Evolutionary conservation across 2,329 filamentous ascomycete genomes (phyloP), one percentile per base, ranked within the genome.

Genomic region (Aureobasidium sp.): DNA sequence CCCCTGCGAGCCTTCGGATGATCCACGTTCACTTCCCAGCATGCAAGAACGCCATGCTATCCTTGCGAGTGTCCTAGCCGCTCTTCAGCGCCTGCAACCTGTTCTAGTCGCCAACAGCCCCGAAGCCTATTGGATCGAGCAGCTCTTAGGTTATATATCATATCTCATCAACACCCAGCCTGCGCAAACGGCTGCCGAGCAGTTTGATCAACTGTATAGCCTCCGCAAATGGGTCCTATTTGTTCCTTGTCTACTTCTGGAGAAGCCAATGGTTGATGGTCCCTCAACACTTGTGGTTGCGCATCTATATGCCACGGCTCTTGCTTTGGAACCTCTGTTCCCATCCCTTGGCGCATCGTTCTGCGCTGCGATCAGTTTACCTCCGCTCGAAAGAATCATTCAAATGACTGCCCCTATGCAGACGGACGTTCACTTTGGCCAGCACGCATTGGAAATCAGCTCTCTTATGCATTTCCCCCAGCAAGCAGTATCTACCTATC

Each of bases 181-280:
- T 37, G 72, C 78, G 17, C 73, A 76, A 57, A 75, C 75, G 2
- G 85, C 91, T 27, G 87, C 90, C 65, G 86, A 95, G 71, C 90
- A 96, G 70, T 97, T 97, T 72, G 88, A 91, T 70, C 89, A 92
- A 66, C 84, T 97, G 12, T 92, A 95, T 66, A 87, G 90, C 11
- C 82, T 99, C 63, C 84, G 92, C 61, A 89, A 90, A 68, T 97
- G 93, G 91, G 83, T 97, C 17, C 96, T 97, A 76, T 97, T 93
- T 91, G 85, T 96, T 61, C 94, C 94, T 0, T 86, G 96, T 37
- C 85, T 86, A 67, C 88, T 92, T 68, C 81, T 97, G 29, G 88
- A 93, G 71, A 85, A 86, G 66, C 88, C 87, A 50, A 85, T 87
- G 56, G 84, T 85, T 39, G 91, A 93, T 66, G 83, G 89, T 27